Base-by-base conservation (phyloP, 306 rosid genomes). In the Vicia villosa region DNA sequence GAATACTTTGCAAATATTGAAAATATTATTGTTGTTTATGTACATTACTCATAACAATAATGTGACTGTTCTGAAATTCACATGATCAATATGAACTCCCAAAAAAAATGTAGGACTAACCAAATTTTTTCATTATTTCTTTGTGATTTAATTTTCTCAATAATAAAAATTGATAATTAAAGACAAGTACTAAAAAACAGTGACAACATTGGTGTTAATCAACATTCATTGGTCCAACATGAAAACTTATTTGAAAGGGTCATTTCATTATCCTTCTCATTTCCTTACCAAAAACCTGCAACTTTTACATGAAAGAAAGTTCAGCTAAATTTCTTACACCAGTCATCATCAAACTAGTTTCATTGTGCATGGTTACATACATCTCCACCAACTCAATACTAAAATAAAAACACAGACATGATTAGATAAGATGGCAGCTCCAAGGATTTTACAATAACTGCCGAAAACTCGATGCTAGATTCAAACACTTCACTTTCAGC, bases 391-490 rank as follows among this genome's bases (percentile, higher is more conserved):
- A 47, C 16, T 40, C 63, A 64, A 17, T 50, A 74, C 77, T 40
- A 20, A 42, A 24, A 34, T 51, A 77, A 64, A 69, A 51, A n/a
- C 74, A 81, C 14, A 56, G 34, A 61, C 66, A 69, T 16, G 14
- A 66, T 56, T 60, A 67, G 70, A 72, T 56, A 64, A 67, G 70
- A 72, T 37, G n/a, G n/a, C n/a, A 49, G 57, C 42, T 60, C 15
- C 70, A 36, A 69, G 37, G 56, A 30, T 68, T 82, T 68, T 61
- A 72, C 81, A 79, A 38, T 28, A 65, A 63, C 74, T 32, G 73
- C 85, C 77, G 68, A 70, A 66, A 57, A 65, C 10, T 37, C 50
- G 22, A 63, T 79, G 62, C 38, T 51, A 58, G 45, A 73, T n/a
- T 30, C 51, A 21, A 36, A 38, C 62, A 69, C 2, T 13, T 71